A percentile compares a stretch with the other conserved stretches of the same genome.
Evolutionary conservation across 495 filamentous ascomycete genomes (phyloP).

Genomic region (Neurospora sp.): DNA sequence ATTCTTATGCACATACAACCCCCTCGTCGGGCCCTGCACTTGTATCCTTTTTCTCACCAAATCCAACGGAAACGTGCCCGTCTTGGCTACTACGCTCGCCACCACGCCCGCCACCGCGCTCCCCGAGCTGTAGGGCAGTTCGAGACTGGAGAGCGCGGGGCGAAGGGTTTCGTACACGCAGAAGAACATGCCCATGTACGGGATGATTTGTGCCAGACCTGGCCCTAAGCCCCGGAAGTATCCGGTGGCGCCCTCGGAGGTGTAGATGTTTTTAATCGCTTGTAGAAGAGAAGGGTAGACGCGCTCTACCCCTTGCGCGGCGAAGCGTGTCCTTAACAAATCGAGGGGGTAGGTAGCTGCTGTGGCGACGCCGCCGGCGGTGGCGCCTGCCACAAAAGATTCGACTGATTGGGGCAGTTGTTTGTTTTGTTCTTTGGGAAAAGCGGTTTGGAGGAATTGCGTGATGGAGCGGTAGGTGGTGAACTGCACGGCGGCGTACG

Average conservation of each 20-base stretch:
- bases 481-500: slow-evolving; percentile 85
- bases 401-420: slow-evolving; percentile 46
- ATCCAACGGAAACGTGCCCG: slow-evolving; percentile 87
- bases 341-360: slow-evolving; percentile 85
- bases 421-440: slow-evolving; percentile 22
- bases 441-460: slow-evolving; percentile 40
- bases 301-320: slow-evolving; percentile 78
- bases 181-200: slow-evolving; percentile 96
- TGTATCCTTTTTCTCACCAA: slow-evolving; percentile 87
- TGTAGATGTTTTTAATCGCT: slow-evolving; percentile 62
- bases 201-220: slow-evolving; percentile 75
- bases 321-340: slow-evolving; percentile 87
- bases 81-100: slow-evolving; percentile 74
- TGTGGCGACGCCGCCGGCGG: slow-evolving; percentile 72
- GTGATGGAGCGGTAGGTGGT: slow-evolving; percentile 70
- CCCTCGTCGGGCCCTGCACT: slow-evolving; percentile 82
- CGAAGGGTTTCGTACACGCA: slow-evolving; percentile 70
- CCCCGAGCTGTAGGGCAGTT: slow-evolving; percentile 62
- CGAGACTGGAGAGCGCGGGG: slow-evolving; percentile 36
- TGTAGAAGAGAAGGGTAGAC: slow-evolving; percentile 61
- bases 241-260: slow-evolving; percentile 60
- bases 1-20: slow-evolving; percentile 70
- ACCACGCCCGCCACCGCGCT: slow-evolving; percentile 74
- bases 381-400: slow-evolving; percentile 68
- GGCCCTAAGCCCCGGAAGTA: slow-evolving; percentile 83